A percentile compares a stretch with the other conserved stretches of the same genome.
Evolutionary conservation across 106 monocot species (phyloP).

Genomic region (Acorus calamus): DNA sequence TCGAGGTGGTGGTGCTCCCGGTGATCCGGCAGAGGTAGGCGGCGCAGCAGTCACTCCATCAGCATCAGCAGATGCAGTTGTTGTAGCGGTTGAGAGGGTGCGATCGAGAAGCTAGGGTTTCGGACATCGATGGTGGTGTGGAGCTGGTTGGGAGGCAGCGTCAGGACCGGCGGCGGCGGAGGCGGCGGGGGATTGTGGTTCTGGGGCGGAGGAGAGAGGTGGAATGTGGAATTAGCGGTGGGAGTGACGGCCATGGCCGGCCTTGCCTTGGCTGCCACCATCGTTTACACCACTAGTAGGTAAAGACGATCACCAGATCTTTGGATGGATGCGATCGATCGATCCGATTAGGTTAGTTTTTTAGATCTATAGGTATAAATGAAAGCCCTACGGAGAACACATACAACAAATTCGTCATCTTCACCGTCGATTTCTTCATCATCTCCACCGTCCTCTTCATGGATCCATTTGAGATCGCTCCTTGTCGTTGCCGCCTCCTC

Average conservation of each 20-base stretch:
- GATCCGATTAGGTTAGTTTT: not conserved
- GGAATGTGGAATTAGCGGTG: slow-evolving; percentile 57
- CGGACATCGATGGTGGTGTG: slow-evolving; percentile 18
- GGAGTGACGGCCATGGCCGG: slow-evolving; percentile 87
- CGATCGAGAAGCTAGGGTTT: not conserved
- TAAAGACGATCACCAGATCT: slow-evolving; percentile 3
- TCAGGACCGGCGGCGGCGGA: slow-evolving; percentile 6
- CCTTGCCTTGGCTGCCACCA: slow-evolving; percentile 59
- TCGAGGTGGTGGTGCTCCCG: too few species aligned
- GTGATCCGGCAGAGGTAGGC: too few species aligned
- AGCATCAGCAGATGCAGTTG: not conserved
- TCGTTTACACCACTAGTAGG: slow-evolving; percentile 63
- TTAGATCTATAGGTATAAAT: slow-evolving; percentile 2
- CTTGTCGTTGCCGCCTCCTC: slow-evolving; percentile 24
- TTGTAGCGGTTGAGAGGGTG: not conserved
- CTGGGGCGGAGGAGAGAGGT: slow-evolving; percentile 14
- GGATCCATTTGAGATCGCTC: slow-evolving; percentile 34
- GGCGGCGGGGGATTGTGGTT: slow-evolving; percentile 18
- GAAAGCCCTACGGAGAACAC: slow-evolving; percentile 29
- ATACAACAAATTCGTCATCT: slow-evolving; percentile 5
- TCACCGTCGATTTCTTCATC: slow-evolving; percentile 14
- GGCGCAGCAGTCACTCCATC: too few species aligned
- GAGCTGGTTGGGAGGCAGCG: slow-evolving; percentile 11
- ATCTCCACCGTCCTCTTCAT: slow-evolving; percentile 19
- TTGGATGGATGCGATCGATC: too few species aligned